These are phyloP conservation scores for Macrolepiota fuliginosa DNA, from an alignment of 768 basidiomycete genomes.

Conservation along the genomic window DNA sequence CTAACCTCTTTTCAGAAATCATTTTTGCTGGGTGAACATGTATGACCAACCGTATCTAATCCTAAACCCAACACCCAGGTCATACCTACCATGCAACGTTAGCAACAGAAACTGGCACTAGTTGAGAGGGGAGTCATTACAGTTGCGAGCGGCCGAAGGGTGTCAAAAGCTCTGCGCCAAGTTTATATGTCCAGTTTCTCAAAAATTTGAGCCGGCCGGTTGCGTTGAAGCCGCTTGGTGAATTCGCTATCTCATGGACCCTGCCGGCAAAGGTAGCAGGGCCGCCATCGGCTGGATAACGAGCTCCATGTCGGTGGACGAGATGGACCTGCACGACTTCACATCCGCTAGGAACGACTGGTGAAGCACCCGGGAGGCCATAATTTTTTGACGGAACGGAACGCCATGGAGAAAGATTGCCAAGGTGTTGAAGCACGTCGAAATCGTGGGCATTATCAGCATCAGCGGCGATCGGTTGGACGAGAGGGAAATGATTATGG, in stretches of 20 bases:
- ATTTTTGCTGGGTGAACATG: neutral
- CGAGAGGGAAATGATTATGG: constrained; percentile 37
- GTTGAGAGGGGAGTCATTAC: constrained; percentile 28
- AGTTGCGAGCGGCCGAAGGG: constrained; percentile 76
- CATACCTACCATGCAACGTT: constrained; percentile 26
- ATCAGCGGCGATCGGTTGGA: constrained; percentile 35
- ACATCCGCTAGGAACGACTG: constrained; percentile 45
- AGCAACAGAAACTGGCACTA: neutral
- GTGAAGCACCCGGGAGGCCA: constrained; percentile 47
- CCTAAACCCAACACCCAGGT: constrained; percentile 55
- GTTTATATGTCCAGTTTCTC: constrained; percentile 73
- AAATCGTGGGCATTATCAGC: constrained; percentile 29
- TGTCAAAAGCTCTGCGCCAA: constrained; percentile 74
- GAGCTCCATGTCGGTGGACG: constrained; percentile 68
- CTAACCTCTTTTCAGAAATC: neutral
- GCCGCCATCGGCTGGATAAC: constrained; percentile 51
- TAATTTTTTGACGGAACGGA: constrained; percentile 41
- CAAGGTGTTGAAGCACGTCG: constrained; percentile 43
- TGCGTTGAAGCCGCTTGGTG: constrained; percentile 40
- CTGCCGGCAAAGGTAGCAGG: constrained; percentile 44
- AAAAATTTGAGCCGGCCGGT: constrained; percentile 60
- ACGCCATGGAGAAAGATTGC: constrained; percentile 49
- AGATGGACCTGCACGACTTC: constrained; percentile 51
- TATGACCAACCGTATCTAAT: constrained; percentile 54
- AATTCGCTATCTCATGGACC: constrained; percentile 41